A percentile compares a stretch with the other conserved stretches of the same genome.
Conservation (phyloP, 305 asterid genomes). For the Rubia tinctorum region DNA sequence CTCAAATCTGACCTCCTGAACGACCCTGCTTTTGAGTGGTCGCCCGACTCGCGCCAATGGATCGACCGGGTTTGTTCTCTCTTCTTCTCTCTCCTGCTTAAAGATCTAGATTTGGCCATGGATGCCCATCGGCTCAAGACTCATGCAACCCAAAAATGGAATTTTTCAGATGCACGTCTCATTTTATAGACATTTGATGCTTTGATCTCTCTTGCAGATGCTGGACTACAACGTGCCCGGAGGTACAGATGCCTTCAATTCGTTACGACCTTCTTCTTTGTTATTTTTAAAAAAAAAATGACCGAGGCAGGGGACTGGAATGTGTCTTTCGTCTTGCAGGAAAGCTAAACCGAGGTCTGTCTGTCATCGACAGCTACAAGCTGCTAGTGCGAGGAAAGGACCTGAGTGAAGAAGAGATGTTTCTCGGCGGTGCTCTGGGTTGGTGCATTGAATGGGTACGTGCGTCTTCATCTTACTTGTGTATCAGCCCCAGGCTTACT, state of each 20-base stretch:
- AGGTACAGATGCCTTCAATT: too few species aligned
- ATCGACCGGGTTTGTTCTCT: slow-evolving; percentile 57
- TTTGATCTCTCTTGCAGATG: slow-evolving; percentile 63
- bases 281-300: too few species aligned
- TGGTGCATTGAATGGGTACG: slow-evolving; percentile 99
- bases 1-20: slow-evolving; percentile 82
- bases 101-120: too few species aligned
- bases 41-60: slow-evolving; percentile 67
- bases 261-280: too few species aligned
- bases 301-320: too few species aligned
- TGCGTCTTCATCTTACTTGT: slow-evolving; percentile 8
- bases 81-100: background rate
- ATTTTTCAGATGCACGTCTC: too few species aligned
- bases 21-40: slow-evolving; percentile 87
- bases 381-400: slow-evolving; percentile 72
- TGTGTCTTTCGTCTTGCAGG: too few species aligned
- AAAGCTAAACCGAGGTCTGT: slow-evolving; percentile 87
- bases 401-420: slow-evolving; percentile 64
- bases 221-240: slow-evolving; percentile 98
- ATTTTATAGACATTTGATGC: slow-evolving; percentile 11
- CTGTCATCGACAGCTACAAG: slow-evolving; percentile 87
- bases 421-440: slow-evolving; percentile 79
- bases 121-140: too few species aligned
- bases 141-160: background rate
- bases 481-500: background rate